phyloP scores from a whole-genome alignment of 305 asterid species.

The Coffea humblotiana region DNA sequence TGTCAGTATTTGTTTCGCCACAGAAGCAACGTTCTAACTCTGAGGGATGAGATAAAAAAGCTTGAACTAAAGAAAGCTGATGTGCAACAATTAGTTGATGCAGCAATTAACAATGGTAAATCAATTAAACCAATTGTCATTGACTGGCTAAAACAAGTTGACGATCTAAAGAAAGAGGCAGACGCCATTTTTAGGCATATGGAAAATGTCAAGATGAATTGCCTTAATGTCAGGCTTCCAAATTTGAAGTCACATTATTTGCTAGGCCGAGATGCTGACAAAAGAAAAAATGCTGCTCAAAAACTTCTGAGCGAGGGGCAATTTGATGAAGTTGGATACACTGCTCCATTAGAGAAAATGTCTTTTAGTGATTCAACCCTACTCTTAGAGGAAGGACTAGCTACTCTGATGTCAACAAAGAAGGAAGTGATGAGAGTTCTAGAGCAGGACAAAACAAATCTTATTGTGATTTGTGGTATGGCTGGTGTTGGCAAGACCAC shows the following conservation, averaged over 20 bases:
- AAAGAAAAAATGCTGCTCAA: neutral
- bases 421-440: neutral
- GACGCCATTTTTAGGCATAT: neutral
- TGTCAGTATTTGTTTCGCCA: neutral
- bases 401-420: neutral
- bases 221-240: neutral
- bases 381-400: neutral
- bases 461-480: neutral
- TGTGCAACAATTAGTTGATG: neutral
- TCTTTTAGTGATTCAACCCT: neutral
- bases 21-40: neutral
- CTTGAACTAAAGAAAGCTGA: neutral
- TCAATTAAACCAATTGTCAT: neutral
- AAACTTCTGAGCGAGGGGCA: neutral
- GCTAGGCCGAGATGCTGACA: neutral
- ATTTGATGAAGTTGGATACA: neutral
- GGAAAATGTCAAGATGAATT: neutral
- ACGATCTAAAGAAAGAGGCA: neutral
- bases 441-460: neutral
- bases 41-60: neutral
- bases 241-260: neutral
- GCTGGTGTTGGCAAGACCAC: neutral
- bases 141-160: conserved; percentile 8
- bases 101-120: neutral
- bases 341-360: neutral